These are phyloP conservation scores for Theileria equi DNA, from an alignment of 169 alveolate genomes.

Conservation along the genomic window DNA sequence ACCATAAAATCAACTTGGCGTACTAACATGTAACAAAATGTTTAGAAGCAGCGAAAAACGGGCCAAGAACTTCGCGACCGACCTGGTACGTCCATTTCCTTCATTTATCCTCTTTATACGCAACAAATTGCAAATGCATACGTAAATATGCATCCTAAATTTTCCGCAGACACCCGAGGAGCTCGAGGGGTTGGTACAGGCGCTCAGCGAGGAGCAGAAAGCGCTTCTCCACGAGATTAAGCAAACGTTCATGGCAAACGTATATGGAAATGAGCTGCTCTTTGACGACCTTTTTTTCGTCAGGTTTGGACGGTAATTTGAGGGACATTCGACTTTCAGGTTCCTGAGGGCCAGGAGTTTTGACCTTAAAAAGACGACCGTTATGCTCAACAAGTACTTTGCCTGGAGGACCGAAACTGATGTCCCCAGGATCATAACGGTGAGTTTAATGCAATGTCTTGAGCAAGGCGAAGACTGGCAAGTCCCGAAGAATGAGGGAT, in stretches of 20 bases:
- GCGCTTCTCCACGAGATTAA: slow-evolving; percentile 39
- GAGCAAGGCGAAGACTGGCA: neutral
- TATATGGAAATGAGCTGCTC: slow-evolving; percentile 33
- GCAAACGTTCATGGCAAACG: slow-evolving; percentile 26
- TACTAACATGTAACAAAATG: slow-evolving; percentile 1
- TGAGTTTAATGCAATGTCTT: slow-evolving; percentile 8
- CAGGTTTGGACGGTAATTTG: slow-evolving; percentile 10
- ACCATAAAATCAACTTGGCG: too few species aligned
- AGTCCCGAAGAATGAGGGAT: neutral
- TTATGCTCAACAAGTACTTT: slow-evolving; percentile 69
- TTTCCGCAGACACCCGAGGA: slow-evolving; percentile 51
- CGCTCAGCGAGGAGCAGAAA: slow-evolving; percentile 51
- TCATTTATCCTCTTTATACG: neutral
- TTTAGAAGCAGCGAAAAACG: slow-evolving; percentile 3
- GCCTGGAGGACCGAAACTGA: slow-evolving; percentile 64
- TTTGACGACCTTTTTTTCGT: slow-evolving; percentile 64
- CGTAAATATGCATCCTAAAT: neutral
- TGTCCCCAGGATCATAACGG: slow-evolving; percentile 45
- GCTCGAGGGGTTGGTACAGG: slow-evolving; percentile 64
- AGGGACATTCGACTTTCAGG: slow-evolving; percentile 3
- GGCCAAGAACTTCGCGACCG: slow-evolving; percentile 40
- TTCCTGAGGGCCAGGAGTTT: slow-evolving; percentile 72
- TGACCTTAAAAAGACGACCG: slow-evolving; percentile 66
- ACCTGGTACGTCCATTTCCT: slow-evolving; percentile 30
- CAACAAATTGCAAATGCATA: neutral